Conservation (phyloP, 2,329 filamentous ascomycete species). For the Stemphylium lycopersici region DNA sequence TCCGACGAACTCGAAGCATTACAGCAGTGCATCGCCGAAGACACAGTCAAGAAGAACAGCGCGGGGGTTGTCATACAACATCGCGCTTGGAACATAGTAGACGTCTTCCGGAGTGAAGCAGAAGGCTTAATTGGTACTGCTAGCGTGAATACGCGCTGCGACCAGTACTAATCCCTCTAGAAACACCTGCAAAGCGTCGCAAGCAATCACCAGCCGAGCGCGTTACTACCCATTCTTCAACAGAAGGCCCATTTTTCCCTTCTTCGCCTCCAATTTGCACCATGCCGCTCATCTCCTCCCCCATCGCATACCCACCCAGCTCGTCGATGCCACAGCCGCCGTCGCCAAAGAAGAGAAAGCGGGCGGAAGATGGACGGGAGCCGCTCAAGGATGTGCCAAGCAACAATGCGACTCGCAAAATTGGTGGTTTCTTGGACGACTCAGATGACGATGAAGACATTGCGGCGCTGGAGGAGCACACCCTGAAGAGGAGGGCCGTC, state of each 20-base stretch:
- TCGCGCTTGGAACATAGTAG: conserved; percentile 54
- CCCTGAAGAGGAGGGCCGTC: conserved; percentile 43
- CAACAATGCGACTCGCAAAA: conserved; percentile 44
- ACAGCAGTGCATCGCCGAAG: conserved; percentile 51
- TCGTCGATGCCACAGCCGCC: conserved; percentile 49
- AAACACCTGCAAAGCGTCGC: conserved; percentile 40
- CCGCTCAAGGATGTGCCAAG: conserved; percentile 42
- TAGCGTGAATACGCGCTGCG: conserved; percentile 1
- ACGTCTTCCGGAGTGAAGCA: conserved; percentile 58
- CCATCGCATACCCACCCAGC: conserved; percentile 61
- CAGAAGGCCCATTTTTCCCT: conserved; percentile 22
- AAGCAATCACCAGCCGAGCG: conserved; percentile 14
- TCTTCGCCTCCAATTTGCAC: conserved; percentile 60
- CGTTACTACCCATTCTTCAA: conserved; percentile 20
- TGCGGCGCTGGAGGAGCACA: conserved; percentile 49
- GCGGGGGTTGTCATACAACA: conserved; percentile 59
- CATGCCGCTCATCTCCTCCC: conserved; percentile 68
- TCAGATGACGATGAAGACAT: conserved; percentile 51
- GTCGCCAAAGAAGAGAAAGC: conserved; percentile 50
- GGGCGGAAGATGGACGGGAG: conserved; percentile 33
- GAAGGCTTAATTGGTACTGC: conserved; percentile 47
- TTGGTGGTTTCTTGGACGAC: conserved; percentile 49
- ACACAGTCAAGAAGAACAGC: conserved; percentile 50
- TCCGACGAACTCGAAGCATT: conserved; percentile 58
- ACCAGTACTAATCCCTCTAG: conserved; percentile 34